Evolutionary conservation across 164 flowering plant species (phyloP), one percentile per base, ranked within the genome.

Genomic region (Chloranthus sessilifolius): DNA sequence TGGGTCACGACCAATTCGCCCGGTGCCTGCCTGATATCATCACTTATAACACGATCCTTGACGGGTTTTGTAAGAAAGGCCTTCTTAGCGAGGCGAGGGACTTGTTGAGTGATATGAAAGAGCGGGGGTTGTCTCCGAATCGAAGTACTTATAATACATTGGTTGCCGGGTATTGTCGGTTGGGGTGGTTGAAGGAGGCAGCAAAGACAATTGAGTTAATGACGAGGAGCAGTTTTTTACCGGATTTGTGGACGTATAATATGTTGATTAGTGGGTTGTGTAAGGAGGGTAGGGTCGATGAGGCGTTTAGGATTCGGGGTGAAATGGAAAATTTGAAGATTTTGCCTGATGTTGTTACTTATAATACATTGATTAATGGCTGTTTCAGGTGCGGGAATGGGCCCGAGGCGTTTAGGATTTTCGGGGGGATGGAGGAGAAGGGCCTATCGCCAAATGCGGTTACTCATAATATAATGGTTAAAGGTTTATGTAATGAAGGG

Each of bases 191-290:
- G 74, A 77, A 75, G 67, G 86, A 85, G 30, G 96, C 90, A 0
- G 67, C 68, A 0, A 35, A 64, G 42, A 60, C 83, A 15, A 48
- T 88, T 15, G 88, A 88, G 30, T 55, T 85, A 66, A 91, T 91
- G 95, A 61, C 67, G 0, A 69, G 49, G 65, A 62, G 70, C 26
- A 56, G 67, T 25, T 10, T 74, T 49, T 53, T 68, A 70, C 88
- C 96, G 0, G 90, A 88, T 71, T 40, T 70, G 47, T 73, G 86
- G 81, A 91, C 96, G 6, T 85, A 79, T 61, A 91, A 91, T 50
- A 80, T 71, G 77, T 55, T 83, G 73, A 72, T 88, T 36, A 63
- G 56, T 52, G 95, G 88, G 43, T 62, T 83, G 20, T 85, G 92
- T 43, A 71, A 68, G 8, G 74, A 69, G 9, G 82, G 79, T 30